Conservation (phyloP, 2,329 filamentous ascomycete genomes). For the Calonectria fujianensis region DNA sequence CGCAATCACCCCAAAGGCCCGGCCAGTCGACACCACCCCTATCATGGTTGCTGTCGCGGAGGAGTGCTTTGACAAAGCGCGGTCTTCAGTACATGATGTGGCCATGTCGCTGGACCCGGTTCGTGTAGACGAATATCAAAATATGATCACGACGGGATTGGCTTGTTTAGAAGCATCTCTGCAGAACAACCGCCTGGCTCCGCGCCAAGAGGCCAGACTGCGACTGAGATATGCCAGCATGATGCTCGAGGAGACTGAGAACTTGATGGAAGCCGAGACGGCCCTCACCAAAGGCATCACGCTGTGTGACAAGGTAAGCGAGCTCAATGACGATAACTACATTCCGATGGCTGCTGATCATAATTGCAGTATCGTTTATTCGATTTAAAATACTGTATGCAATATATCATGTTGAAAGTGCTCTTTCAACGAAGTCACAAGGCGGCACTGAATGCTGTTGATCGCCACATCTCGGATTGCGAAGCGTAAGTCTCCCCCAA, state of each 20-base stretch:
- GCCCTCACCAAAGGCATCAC: slow-evolving; percentile 82
- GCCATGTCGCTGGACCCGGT: slow-evolving; percentile 61
- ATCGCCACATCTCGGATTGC: slow-evolving; percentile 80
- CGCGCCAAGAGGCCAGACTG: slow-evolving; percentile 81
- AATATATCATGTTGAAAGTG: slow-evolving; percentile 82
- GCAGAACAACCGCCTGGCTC: slow-evolving; percentile 75
- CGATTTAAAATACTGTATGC: slow-evolving; percentile 86
- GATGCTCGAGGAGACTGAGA: slow-evolving; percentile 85
- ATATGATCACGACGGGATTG: slow-evolving; percentile 82
- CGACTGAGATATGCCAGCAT: slow-evolving; percentile 83
- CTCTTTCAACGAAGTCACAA: slow-evolving; percentile 83
- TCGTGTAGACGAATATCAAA: slow-evolving; percentile 80
- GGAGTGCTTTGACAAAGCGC: slow-evolving; percentile 83
- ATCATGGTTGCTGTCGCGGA: slow-evolving; percentile 83
- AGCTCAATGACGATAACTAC: slow-evolving; percentile 8
- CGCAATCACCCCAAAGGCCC: slow-evolving; percentile 62
- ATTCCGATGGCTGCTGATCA: slow-evolving; percentile 53
- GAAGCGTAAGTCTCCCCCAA: slow-evolving; percentile 71
- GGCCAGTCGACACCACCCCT: slow-evolving; percentile 71
- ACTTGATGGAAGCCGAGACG: slow-evolving; percentile 83
- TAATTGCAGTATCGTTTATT: slow-evolving; percentile 61
- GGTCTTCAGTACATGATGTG: slow-evolving; percentile 69
- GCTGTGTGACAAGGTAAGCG: slow-evolving; percentile 77
- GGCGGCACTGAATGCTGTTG: slow-evolving; percentile 82
- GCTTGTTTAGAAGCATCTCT: slow-evolving; percentile 83